Conservation (phyloP, 306 rosid genomes). For the Cicer judaicum region DNA sequence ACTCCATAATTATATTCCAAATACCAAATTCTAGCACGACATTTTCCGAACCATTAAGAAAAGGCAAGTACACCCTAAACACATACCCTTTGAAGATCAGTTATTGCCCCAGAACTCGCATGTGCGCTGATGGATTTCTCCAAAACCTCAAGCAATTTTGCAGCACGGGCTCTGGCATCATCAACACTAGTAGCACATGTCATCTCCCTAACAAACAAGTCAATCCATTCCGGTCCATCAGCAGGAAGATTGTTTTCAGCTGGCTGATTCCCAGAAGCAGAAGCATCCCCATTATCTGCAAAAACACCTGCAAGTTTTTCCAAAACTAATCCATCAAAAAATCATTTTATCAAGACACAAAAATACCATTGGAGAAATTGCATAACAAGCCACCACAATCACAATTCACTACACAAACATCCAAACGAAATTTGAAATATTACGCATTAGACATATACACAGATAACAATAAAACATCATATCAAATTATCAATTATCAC, state of each 20-base stretch:
- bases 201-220: slow-evolving; percentile 84
- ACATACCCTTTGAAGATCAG: slow-evolving; percentile 67
- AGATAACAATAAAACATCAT: not conserved
- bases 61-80: not conserved
- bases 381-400: not conserved
- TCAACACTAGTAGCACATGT: slow-evolving; percentile 71
- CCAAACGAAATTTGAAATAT: slow-evolving; percentile 16
- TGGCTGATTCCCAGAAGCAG: slow-evolving; percentile 56
- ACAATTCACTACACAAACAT: not conserved
- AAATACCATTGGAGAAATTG: not conserved
- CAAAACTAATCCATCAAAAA: slow-evolving; percentile 13
- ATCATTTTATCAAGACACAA: not conserved
- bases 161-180: slow-evolving; percentile 84
- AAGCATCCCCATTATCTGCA: slow-evolving; percentile 50
- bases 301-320: slow-evolving; percentile 48
- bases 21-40: not conserved
- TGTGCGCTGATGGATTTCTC: slow-evolving; percentile 73
- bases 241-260: slow-evolving; percentile 62
- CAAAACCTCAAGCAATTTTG: slow-evolving; percentile 72
- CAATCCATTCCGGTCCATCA: slow-evolving; percentile 88
- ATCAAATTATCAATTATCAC: not conserved
- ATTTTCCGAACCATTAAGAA: not conserved
- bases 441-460: not conserved
- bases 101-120: slow-evolving; percentile 67
- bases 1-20: slow-evolving; percentile 6